phyloP scores from a whole-genome alignment of 441 rosid genomes.

The Macaranga tanarius region DNA sequence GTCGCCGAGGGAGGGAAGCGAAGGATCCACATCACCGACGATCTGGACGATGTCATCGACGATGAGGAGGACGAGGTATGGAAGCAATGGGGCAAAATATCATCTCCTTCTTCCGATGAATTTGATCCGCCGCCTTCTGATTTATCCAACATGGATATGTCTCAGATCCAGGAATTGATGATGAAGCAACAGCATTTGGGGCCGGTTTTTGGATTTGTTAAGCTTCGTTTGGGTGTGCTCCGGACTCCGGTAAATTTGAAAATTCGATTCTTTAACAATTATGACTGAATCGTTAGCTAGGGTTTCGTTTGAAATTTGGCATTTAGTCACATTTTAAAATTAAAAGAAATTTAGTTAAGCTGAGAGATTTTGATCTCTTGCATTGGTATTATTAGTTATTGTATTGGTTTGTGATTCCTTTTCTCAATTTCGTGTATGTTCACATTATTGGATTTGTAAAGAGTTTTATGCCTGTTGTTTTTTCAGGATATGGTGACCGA shows the following conservation, averaged over 20 bases:
- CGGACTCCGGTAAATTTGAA: conserved; percentile 49
- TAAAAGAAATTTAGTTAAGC: too few species aligned
- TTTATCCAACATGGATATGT: conserved; percentile 50
- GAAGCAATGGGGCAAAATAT: conserved; percentile 82
- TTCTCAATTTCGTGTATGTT: background rate
- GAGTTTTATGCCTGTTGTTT: background rate
- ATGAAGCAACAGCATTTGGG: conserved; percentile 51
- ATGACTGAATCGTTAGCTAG: background rate
- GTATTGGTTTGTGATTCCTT: too few species aligned
- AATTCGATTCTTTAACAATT: background rate
- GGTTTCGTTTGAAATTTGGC: background rate
- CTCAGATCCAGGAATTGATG: conserved; percentile 68
- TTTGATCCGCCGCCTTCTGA: conserved; percentile 68
- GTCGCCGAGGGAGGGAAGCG: conserved; percentile 51
- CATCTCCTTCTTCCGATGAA: conserved; percentile 23
- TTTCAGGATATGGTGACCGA: conserved; percentile 60
- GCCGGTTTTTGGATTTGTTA: conserved; percentile 78
- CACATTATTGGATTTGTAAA: too few species aligned
- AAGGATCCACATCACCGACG: conserved; percentile 70
- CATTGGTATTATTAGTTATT: too few species aligned
- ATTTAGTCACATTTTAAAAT: too few species aligned
- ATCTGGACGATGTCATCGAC: conserved; percentile 80
- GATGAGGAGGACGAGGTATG: conserved; percentile 89
- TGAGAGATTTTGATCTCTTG: background rate
- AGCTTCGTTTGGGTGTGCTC: conserved; percentile 66